Evolutionary conservation across 1,139 yeast genomes (phyloP), one percentile per base, ranked within the genome.

Genomic region (Zhuliangozyma parablackwelliae): DNA sequence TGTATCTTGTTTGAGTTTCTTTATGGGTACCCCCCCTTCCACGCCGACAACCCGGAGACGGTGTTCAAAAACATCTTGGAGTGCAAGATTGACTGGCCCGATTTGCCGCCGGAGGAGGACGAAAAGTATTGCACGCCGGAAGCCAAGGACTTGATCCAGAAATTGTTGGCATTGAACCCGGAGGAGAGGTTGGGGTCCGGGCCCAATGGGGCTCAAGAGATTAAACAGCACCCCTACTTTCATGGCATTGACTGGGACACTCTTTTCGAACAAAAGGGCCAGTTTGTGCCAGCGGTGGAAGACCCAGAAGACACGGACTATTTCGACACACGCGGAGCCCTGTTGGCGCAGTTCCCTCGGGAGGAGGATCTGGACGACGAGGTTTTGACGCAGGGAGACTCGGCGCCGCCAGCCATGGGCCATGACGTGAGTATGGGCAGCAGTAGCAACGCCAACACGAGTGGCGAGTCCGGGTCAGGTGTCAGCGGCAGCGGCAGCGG

Each of bases 11-110:
- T 92, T 66, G 99, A 94, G 57, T 84, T 92, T 56, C 57, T 88
- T 30, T 87, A 83, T 56, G 98, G 98, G 0, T 86, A 81, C 54
- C 97, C 98, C 1, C 99, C 99, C 3, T 94, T 94, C 58, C 95
- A 88, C 57, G 95, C 87, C 1, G 68, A 70, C 6, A 72, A 90
- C 1, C 95, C 97, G 0, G 87, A 83, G 35, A 65, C 70, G 42
- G 96, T 94, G 0, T 92, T 94, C 55, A 76, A 80, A 38, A 89
- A 88, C 48, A 92, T 94, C 33, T 65, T 89, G 39, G 66, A 62
- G 16, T 82, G 92, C 13, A 69, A 70, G 1, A 84, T 92, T 33
- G 86, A 83, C 43, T 94, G 97, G 97, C 97, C 97, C 0, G 64
- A 69, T 1, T 54, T 82, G 24, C 71, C 71, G n/a, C 79, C 75